Percentiles rank a stretch among this genome's conserved stretches.
These are phyloP conservation scores for Dactylella cylindrospora DNA, from an alignment of 2,329 filamentous ascomycete species.

Conservation along the genomic window DNA sequence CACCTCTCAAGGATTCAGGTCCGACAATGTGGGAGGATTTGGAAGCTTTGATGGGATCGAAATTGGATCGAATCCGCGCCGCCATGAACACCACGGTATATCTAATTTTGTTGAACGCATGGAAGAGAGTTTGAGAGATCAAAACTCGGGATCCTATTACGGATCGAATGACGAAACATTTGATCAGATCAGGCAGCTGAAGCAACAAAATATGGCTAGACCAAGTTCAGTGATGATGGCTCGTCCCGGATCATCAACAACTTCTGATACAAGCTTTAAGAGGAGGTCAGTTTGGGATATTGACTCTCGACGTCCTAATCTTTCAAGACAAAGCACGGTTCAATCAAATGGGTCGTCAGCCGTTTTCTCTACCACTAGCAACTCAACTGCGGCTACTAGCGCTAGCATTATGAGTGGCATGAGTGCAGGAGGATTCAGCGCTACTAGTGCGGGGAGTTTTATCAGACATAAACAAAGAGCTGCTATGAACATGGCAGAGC, in stretches of 20 bases:
- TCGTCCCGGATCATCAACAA: constrained; percentile 13
- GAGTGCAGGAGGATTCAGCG: constrained; percentile 87
- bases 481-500: constrained; percentile 55
- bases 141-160: constrained; percentile 24
- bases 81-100: constrained; percentile 24
- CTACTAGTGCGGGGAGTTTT: constrained; percentile 91
- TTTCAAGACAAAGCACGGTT: constrained; percentile 42
- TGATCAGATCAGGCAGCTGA: constrained; percentile 23
- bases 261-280: constrained; percentile 28
- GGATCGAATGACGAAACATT: constrained; percentile 30
- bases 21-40: constrained; percentile 59
- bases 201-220: constrained; percentile 26
- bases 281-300: constrained; percentile 40
- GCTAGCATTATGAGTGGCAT: constrained; percentile 90
- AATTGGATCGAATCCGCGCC: constrained; percentile 25
- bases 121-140: constrained; percentile 28
- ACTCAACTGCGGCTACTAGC: constrained; percentile 70
- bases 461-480: constrained; percentile 74
- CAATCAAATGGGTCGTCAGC: constrained; percentile 38
- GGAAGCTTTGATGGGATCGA: constrained; percentile 61
- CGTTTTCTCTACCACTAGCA: constrained; percentile 58
- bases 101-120: constrained; percentile 38
- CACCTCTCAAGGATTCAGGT: constrained; percentile 69
- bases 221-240: constrained; percentile 32
- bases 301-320: constrained; percentile 29